Conservation (phyloP, 768 basidiomycete genomes). For the Lentinus brumalis region DNA sequence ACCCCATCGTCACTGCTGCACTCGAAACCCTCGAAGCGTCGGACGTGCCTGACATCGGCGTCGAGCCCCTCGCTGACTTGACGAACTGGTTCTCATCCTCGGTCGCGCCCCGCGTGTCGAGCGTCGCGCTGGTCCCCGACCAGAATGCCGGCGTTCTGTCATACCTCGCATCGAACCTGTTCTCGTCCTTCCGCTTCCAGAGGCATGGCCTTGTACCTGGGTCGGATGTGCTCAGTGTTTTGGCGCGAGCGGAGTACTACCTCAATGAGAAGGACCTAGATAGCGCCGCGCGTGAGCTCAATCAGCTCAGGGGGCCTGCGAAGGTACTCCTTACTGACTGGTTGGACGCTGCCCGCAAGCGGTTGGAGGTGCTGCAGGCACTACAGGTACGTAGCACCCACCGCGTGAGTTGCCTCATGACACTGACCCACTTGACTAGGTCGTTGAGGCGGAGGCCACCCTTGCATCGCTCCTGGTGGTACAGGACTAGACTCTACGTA, state of each 20-base stretch:
- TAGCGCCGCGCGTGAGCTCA: slow-evolving; percentile 85
- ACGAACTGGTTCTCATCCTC: slow-evolving; percentile 87
- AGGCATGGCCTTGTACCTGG: slow-evolving; percentile 80
- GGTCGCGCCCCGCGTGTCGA: slow-evolving; percentile 81
- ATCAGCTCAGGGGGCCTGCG: slow-evolving; percentile 83
- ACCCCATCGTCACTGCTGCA: slow-evolving; percentile 63
- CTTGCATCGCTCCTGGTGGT: slow-evolving; percentile 74
- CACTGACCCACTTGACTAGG: slow-evolving; percentile 41
- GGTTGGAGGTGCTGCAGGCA: slow-evolving; percentile 91
- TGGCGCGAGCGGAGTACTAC: slow-evolving; percentile 87
- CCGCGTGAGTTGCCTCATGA: neutral
- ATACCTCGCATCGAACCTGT: slow-evolving; percentile 76
- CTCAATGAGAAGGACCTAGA: slow-evolving; percentile 93
- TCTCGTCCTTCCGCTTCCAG: slow-evolving; percentile 79
- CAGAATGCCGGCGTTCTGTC: slow-evolving; percentile 86
- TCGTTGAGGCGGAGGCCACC: slow-evolving; percentile 83
- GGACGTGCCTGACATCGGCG: slow-evolving; percentile 75
- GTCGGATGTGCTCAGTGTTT: slow-evolving; percentile 80
- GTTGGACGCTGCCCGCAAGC: slow-evolving; percentile 84
- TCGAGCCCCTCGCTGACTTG: slow-evolving; percentile 89
- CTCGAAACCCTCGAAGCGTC: slow-evolving; percentile 69
- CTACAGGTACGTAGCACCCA: slow-evolving; percentile 58
- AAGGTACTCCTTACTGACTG: slow-evolving; percentile 79
- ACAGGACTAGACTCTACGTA: slow-evolving; percentile 30
- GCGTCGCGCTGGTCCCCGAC: slow-evolving; percentile 93